Percentiles rank a stretch among this genome's conserved stretches.
Evolutionary conservation across 176 grass and related monocot genomes (phyloP).

Genomic region (Lolium perenne): DNA sequence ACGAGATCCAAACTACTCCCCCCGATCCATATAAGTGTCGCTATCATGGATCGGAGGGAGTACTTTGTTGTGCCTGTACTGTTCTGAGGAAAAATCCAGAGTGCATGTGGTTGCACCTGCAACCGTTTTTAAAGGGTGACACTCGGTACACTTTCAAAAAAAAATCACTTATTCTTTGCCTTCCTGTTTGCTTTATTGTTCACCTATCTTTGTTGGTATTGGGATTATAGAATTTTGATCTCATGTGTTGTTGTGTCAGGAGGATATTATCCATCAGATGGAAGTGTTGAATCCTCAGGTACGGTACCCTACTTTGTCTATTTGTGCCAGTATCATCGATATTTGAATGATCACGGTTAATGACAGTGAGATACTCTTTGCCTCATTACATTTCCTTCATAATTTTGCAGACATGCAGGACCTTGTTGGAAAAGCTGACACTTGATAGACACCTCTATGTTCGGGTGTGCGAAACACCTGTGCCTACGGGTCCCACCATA

Average conservation of each 20-base stretch:
- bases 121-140: background rate
- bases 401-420: conserved; percentile 75
- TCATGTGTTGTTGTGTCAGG: conserved; percentile 50
- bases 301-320: conserved; percentile 12
- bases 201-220: background rate
- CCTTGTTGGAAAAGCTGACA: conserved; percentile 65
- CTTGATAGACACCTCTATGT: conserved; percentile 61
- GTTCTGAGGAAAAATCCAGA: background rate
- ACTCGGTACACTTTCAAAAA: background rate
- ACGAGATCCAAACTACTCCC: background rate
- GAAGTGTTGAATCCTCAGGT: conserved; percentile 96
- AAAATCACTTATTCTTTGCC: background rate
- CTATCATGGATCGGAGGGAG: too few relatives aligned
- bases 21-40: too few relatives aligned
- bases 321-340: conserved; percentile 4
- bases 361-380: background rate
- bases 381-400: conserved; percentile 8
- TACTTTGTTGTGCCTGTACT: background rate
- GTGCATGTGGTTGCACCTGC: background rate
- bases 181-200: background rate
- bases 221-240: conserved; percentile 28
- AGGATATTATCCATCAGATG: conserved; percentile 81
- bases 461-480: conserved; percentile 51
- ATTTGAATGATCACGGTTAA: background rate
- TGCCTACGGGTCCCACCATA: conserved; percentile 56